Evolutionary conservation across 2,329 filamentous ascomycete genomes (phyloP).

Genomic region (Diaporthe helianthi): DNA sequence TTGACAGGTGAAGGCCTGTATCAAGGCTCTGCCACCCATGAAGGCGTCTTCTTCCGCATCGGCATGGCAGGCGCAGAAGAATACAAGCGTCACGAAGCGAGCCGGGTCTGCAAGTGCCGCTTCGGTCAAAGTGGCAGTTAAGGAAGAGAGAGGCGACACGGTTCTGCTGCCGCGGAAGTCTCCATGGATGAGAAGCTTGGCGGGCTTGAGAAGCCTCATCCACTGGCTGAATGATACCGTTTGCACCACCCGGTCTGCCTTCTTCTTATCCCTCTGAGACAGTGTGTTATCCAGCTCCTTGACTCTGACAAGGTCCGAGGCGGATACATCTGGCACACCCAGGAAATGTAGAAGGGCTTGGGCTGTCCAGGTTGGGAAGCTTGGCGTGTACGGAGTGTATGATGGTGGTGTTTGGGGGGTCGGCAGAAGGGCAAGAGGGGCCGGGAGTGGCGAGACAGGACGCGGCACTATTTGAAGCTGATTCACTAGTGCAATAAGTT

Average conservation of each 20-base stretch:
- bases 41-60: not conserved
- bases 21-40: not conserved
- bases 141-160: not conserved
- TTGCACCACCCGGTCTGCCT: constrained; percentile 2
- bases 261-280: not conserved
- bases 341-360: not conserved
- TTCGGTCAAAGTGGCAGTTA: not conserved
- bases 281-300: not conserved
- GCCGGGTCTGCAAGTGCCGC: not conserved
- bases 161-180: not conserved
- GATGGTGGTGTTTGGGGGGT: not conserved
- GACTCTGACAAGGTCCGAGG: not conserved
- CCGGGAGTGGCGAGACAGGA: not conserved
- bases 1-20: not conserved
- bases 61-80: constrained; percentile 10
- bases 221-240: not conserved
- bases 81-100: not conserved
- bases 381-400: no score
- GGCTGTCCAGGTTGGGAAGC: not conserved
- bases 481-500: not conserved
- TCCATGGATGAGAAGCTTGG: constrained; percentile 8
- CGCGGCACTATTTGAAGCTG: not conserved
- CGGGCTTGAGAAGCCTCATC: not conserved
- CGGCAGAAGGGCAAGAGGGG: not conserved
- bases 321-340: not conserved